Evolutionary conservation across 805 yeast genomes (phyloP), one percentile per base, ranked within the genome.

Genomic region (Clavispora fructus): DNA sequence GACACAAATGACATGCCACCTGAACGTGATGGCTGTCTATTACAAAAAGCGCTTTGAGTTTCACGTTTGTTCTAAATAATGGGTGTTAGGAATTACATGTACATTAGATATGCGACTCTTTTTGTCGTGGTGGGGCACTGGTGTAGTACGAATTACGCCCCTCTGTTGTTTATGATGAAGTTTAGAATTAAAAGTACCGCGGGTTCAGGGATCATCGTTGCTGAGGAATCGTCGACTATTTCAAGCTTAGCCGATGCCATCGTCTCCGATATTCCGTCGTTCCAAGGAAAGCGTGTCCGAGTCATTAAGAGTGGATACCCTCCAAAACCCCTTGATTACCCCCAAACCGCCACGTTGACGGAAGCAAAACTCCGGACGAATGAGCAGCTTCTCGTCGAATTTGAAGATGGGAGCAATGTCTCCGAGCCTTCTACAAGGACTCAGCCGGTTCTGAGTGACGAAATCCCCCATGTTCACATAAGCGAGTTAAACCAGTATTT

Each of bases 341-440:
- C 50, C 60, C 23, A 49, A 46, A 10, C 33, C 41, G 12, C 46
- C 46, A 47, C 55, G 10, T 50, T 80, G 11, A 58, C 51, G 2
- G 76, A 69, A 2, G 50, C 73, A 7, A 83, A 83, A 0, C 65
- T 85, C 12, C 63, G 68, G 40, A 66, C 73, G 44, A 90, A 89
- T 3, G 91, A 85, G 45, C 83, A 77, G 54, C 58, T 85, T 12
- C 64, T 73, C 1, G 62, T 78, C 2, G 74, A 65, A 33, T 51
- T 53, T 27, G 54, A 44, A 14, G 35, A 31, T 17, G 25, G 39
- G 27, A 25, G 14, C 35, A 3, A 23, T 16, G 30, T 30, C 11
- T 10, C 42, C 14, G 17, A 47, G n/a, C 37, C 50, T 10, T 7
- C 41, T 26, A 33, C 41, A 17, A 37, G 33, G n/a, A 44, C 14